These are phyloP conservation scores for Aureobasidium sp. DNA, from an alignment of 2,329 filamentous ascomycete genomes.

Conservation along the genomic window DNA sequence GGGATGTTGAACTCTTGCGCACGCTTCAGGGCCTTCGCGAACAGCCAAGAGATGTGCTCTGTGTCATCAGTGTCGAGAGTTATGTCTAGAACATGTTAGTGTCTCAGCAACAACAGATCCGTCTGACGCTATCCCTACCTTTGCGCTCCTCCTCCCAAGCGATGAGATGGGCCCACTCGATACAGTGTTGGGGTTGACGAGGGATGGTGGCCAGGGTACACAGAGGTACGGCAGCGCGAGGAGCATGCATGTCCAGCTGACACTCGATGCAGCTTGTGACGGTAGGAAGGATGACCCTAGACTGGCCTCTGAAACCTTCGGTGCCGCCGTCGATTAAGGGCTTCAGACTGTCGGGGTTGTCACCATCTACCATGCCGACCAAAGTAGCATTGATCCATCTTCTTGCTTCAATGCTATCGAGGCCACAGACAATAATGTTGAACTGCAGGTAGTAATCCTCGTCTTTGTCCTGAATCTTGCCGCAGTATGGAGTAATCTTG, in stretches of 20 bases:
- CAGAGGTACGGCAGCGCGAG: conserved; percentile 86
- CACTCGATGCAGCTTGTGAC: conserved; percentile 97
- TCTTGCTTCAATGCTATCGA: conserved; percentile 96
- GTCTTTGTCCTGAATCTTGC: conserved; percentile 93
- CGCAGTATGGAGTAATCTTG: conserved; percentile 86
- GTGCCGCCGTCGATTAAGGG: conserved; percentile 94
- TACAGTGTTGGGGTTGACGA: conserved; percentile 92
- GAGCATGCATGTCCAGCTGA: conserved; percentile 96
- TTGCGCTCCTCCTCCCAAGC: conserved; percentile 71
- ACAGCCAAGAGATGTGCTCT: conserved; percentile 96
- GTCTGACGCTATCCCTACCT: conserved; percentile 16
- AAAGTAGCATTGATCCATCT: conserved; percentile 97
- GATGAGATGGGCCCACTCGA: conserved; percentile 98
- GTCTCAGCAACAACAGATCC: too few relatives aligned
- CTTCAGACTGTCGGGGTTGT: conserved; percentile 77
- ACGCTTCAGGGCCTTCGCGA: conserved; percentile 69
- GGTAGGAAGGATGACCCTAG: conserved; percentile 82
- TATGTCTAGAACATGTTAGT: conserved; percentile 44
- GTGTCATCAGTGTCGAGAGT: conserved; percentile 91
- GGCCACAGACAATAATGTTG: conserved; percentile 81
- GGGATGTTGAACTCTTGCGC: conserved; percentile 82
- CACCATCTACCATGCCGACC: conserved; percentile 78
- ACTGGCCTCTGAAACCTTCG: conserved; percentile 96
- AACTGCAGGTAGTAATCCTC: conserved; percentile 97
- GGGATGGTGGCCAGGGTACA: conserved; percentile 96